These are phyloP conservation scores for Cynara cardunculus DNA, from an alignment of 129 eudicot genomes.

Conservation along the genomic window DNA sequence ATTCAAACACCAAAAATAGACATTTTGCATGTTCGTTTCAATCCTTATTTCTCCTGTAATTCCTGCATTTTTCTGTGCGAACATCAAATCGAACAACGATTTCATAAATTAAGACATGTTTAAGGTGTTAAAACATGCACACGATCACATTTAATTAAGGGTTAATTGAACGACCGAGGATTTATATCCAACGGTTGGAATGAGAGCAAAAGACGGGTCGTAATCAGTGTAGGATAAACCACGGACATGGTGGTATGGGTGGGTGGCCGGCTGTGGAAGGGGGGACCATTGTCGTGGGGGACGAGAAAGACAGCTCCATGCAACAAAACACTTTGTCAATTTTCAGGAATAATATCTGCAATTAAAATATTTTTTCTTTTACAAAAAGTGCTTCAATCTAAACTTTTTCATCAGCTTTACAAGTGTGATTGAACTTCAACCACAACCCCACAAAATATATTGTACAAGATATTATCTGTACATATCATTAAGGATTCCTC, in stretches of 20 bases:
- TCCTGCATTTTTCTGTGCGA: slow-evolving; percentile 34
- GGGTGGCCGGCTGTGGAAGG: slow-evolving; percentile 29
- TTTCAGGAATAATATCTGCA: slow-evolving; percentile 11
- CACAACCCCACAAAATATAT: neutral
- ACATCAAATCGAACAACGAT: neutral
- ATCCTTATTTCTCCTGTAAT: slow-evolving; percentile 2
- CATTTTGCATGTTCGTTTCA: slow-evolving; percentile 32
- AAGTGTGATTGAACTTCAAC: slow-evolving; percentile 15
- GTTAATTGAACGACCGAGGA: neutral
- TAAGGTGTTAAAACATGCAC: slow-evolving; percentile 17
- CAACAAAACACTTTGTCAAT: slow-evolving; percentile 15
- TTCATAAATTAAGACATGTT: slow-evolving; percentile 6
- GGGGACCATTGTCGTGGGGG: slow-evolving; percentile 32
- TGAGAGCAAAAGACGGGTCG: slow-evolving; percentile 16
- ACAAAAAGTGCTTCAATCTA: neutral
- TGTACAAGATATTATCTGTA: too few species aligned
- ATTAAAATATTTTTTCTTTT: neutral
- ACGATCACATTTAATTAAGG: neutral
- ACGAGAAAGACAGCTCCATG: slow-evolving; percentile 27
- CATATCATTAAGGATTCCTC: too few species aligned
- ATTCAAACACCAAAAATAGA: slow-evolving; percentile 27
- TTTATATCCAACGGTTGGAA: slow-evolving; percentile 4
- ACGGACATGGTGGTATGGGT: slow-evolving; percentile 29
- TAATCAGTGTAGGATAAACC: slow-evolving; percentile 26
- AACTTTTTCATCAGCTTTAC: slow-evolving; percentile 9